phyloP scores from a whole-genome alignment of 257 asterid genomes.

The Jacaranda copaia region DNA sequence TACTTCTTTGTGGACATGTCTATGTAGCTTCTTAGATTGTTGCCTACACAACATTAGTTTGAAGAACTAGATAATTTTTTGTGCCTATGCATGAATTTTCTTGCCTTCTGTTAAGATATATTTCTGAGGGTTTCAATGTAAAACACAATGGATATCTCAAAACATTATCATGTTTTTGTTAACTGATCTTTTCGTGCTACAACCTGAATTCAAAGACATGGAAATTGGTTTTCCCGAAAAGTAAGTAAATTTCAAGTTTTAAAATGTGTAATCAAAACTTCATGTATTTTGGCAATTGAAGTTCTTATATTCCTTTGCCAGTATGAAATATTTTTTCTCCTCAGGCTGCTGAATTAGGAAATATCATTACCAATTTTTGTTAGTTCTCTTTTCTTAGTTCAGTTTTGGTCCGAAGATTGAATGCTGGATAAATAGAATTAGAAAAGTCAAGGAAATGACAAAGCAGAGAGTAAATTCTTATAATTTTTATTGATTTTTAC shows the following conservation, averaged over 20 bases:
- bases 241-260: too few species aligned
- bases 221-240: too few species aligned
- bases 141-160: constrained; percentile 21
- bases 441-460: neutral
- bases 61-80: constrained; percentile 13
- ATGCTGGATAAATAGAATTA: neutral
- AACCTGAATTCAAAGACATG: too few species aligned
- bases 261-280: too few species aligned
- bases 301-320: neutral
- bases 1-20: constrained; percentile 27
- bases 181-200: neutral
- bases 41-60: constrained; percentile 2
- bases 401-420: neutral
- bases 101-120: constrained; percentile 6
- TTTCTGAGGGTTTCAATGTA: neutral
- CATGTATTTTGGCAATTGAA: too few species aligned
- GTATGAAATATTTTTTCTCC: neutral
- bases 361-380: constrained; percentile 18
- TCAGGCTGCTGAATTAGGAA: constrained; percentile 14
- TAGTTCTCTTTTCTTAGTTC: neutral
- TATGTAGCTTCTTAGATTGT: constrained; percentile 24
- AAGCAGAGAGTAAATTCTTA: neutral
- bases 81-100: neutral
- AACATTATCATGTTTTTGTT: constrained; percentile 5
- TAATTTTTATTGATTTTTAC: neutral